Conservation (phyloP, 495 filamentous ascomycete genomes). For the Trichoderma asperelloides region DNA sequence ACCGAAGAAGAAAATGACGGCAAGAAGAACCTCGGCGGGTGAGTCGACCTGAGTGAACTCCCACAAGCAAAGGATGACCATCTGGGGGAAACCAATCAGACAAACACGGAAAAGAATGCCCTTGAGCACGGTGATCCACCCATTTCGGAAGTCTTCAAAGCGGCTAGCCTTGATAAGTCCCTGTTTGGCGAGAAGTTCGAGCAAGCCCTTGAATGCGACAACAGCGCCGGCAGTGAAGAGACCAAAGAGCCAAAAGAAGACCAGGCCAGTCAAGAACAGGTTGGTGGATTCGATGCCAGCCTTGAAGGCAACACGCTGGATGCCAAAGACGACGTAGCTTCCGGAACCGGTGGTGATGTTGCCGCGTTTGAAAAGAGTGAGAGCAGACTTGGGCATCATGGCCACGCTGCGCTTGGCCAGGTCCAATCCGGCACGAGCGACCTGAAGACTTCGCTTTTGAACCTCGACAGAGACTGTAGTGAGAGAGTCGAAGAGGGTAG, state of each 20-base stretch:
- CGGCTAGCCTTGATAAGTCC: constrained; percentile 78
- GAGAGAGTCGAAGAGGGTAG: constrained; percentile 67
- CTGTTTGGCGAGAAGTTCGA: constrained; percentile 60
- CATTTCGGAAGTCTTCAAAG: constrained; percentile 89
- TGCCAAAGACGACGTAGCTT: constrained; percentile 69
- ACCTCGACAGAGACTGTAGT: constrained; percentile 74
- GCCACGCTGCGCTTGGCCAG: constrained; percentile 39
- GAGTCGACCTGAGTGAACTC: constrained; percentile 85
- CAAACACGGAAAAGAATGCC: constrained; percentile 89
- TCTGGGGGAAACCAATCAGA: constrained; percentile 90
- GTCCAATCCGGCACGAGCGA: constrained; percentile 23
- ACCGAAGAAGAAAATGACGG: constrained; percentile 80
- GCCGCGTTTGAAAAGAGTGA: constrained; percentile 32
- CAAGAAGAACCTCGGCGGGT: constrained; percentile 76
- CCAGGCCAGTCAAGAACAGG: constrained; percentile 84
- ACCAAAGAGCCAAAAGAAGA: constrained; percentile 84
- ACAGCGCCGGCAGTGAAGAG: constrained; percentile 62
- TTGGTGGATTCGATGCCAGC: constrained; percentile 84
- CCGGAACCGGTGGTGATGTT: constrained; percentile 40
- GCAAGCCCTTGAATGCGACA: constrained; percentile 66
- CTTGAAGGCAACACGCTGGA: constrained; percentile 81
- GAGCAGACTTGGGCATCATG: constrained; percentile 42
- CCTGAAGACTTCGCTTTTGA: constrained; percentile 54
- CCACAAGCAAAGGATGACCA: constrained; percentile 87
- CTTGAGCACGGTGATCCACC: constrained; percentile 68